Conservation (phyloP, 768 basidiomycete genomes). For the Mycena belliarum region DNA sequence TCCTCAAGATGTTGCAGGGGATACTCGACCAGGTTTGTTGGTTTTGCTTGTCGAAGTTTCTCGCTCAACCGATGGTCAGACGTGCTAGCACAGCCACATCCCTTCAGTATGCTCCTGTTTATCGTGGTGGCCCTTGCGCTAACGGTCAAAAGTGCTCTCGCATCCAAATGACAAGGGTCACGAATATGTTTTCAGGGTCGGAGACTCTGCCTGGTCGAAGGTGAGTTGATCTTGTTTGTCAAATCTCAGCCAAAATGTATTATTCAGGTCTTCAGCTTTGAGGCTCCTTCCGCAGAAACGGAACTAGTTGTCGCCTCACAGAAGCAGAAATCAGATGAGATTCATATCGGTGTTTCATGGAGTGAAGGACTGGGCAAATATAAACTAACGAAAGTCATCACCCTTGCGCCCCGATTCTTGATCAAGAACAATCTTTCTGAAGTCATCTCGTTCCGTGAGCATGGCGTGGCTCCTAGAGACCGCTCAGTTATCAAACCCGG, state of each 20-base stretch:
- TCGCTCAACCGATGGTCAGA: conserved; percentile 33
- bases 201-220: conserved; percentile 89
- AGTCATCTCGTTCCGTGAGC: conserved; percentile 80
- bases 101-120: conserved; percentile 72
- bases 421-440: conserved; percentile 77
- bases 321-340: conserved; percentile 61
- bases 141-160: conserved; percentile 68
- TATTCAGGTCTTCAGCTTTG: conserved; percentile 76
- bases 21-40: conserved; percentile 57
- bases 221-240: conserved; percentile 35
- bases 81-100: conserved; percentile 52
- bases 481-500: conserved; percentile 64
- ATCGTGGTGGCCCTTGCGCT: neutral
- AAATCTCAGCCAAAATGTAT: neutral
- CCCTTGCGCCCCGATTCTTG: conserved; percentile 87
- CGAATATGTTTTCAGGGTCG: conserved; percentile 79
- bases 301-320: conserved; percentile 72
- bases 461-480: conserved; percentile 68
- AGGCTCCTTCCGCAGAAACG: conserved; percentile 90
- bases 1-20: conserved; percentile 84
- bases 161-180: conserved; percentile 79
- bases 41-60: conserved; percentile 18
- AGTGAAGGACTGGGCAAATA: conserved; percentile 95
- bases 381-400: conserved; percentile 92
- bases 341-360: conserved; percentile 89